A percentile compares a stretch with the other conserved stretches of the same genome.
These are phyloP conservation scores for Echeveria elegans DNA, from an alignment of 164 flowering plant species.

Conservation along the genomic window DNA sequence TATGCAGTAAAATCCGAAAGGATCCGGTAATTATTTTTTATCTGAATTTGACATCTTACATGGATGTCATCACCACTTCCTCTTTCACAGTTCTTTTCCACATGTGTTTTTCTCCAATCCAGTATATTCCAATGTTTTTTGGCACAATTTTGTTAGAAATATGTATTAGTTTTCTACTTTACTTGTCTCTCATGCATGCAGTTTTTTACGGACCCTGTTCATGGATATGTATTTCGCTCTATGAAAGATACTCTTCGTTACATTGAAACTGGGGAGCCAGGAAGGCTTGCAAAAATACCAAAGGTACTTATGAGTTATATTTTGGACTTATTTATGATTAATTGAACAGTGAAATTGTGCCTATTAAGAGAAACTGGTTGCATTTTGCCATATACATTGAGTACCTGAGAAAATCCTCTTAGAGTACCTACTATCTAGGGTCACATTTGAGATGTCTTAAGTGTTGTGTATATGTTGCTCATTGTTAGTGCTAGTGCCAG, in stretches of 20 bases:
- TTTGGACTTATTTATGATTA: not conserved
- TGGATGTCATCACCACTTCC: no score
- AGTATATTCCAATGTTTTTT: not conserved
- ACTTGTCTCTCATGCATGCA: constrained; percentile 21
- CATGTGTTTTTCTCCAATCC: not conserved
- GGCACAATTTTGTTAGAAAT: not conserved
- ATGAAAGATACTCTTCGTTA: constrained; percentile 45
- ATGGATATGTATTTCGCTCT: constrained; percentile 51
- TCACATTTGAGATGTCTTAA: no score
- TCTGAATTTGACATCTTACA: constrained; percentile 10
- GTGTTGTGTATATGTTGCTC: no score
- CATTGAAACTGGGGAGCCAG: constrained; percentile 34
- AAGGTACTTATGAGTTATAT: constrained; percentile 10
- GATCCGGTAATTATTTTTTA: constrained; percentile 35
- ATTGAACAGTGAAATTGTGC: not conserved
- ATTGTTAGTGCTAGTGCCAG: not conserved
- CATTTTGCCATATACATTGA: not conserved
- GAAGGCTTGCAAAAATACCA: constrained; percentile 23
- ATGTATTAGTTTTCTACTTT: not conserved
- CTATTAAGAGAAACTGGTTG: not conserved
- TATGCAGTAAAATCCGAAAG: constrained; percentile 21
- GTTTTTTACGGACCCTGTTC: constrained; percentile 61
- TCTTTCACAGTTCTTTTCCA: not conserved
- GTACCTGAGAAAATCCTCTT: not conserved
- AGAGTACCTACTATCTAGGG: not conserved